Conservation (phyloP, 768 basidiomycete genomes). For the Wakefieldia striispora region DNA sequence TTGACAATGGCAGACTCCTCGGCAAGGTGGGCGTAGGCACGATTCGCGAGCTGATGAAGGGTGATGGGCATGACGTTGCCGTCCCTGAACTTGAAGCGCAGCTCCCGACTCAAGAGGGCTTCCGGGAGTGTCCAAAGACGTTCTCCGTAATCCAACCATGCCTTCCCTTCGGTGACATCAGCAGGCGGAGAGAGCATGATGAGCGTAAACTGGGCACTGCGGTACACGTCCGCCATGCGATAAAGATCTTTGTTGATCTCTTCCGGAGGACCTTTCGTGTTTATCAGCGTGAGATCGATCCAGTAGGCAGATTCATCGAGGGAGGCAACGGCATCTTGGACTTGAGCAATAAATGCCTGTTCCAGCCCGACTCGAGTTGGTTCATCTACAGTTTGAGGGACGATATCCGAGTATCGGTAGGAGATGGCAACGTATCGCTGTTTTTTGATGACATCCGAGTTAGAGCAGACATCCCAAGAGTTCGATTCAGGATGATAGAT, state of each 20-base stretch:
- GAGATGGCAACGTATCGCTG: conserved; percentile 21
- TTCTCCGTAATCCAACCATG: conserved; percentile 20
- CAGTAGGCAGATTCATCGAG: conserved; percentile 19
- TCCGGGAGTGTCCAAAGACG: conserved; percentile 27
- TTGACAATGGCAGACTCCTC: conserved; percentile 24
- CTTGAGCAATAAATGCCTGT: conserved; percentile 1
- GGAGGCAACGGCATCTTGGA: conserved; percentile 3
- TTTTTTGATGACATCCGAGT: conserved; percentile 2
- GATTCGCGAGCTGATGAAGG: conserved; percentile 24
- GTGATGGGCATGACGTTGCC: conserved; percentile 14
- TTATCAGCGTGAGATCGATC: conserved; percentile 15
- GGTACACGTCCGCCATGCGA: conserved; percentile 25
- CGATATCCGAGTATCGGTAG: conserved; percentile 13
- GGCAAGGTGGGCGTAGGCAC: conserved; percentile 13
- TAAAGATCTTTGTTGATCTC: conserved; percentile 20
- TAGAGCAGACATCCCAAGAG: conserved; percentile 3
- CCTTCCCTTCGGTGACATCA: not conserved
- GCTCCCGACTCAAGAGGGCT: conserved; percentile 19
- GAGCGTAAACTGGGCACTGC: conserved; percentile 21
- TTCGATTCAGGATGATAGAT: conserved; percentile 4
- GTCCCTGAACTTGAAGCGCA: conserved; percentile 14
- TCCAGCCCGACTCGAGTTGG: not conserved
- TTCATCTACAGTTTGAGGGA: not conserved
- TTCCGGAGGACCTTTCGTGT: not conserved
- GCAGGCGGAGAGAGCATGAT: conserved; percentile 13